Evolutionary conservation across 345 rosid species (phyloP).

Genomic region (Carallia brachiata): DNA sequence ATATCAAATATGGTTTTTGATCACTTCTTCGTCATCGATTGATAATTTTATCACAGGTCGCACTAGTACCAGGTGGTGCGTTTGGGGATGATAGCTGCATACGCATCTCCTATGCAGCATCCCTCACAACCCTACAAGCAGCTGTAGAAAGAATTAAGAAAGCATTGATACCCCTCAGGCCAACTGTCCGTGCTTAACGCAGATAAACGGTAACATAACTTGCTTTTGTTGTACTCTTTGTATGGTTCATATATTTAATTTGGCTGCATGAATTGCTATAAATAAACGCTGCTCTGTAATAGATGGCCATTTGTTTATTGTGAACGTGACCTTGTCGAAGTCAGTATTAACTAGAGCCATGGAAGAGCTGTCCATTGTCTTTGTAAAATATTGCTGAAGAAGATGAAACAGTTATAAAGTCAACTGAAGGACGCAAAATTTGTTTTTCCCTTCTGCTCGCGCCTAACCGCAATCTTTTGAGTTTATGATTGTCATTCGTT

Average conservation of each 20-base stretch:
- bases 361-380: not conserved
- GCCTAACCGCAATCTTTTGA: too few species aligned
- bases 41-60: constrained; percentile 50
- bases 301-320: not conserved
- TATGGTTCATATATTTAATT: constrained; percentile 4
- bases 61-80: constrained; percentile 94
- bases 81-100: constrained; percentile 92
- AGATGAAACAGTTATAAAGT: not conserved
- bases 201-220: not conserved
- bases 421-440: not conserved
- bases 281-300: constrained; percentile 4
- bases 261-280: not conserved
- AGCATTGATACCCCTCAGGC: constrained; percentile 56
- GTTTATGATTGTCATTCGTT: too few species aligned
- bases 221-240: constrained; percentile 5
- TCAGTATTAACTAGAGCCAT: not conserved
- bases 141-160: constrained; percentile 82
- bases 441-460: too few species aligned
- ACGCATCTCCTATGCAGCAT: constrained; percentile 86
- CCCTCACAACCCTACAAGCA: constrained; percentile 62
- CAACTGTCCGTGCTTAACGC: constrained; percentile 48
- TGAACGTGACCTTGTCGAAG: not conserved
- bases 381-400: not conserved
- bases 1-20: not conserved
- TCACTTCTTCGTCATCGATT: not conserved